These are phyloP conservation scores for Physcomitrellopsis africana DNA, from an alignment of 225 moss, liverwort and hornwort genomes.

Conservation along the genomic window DNA sequence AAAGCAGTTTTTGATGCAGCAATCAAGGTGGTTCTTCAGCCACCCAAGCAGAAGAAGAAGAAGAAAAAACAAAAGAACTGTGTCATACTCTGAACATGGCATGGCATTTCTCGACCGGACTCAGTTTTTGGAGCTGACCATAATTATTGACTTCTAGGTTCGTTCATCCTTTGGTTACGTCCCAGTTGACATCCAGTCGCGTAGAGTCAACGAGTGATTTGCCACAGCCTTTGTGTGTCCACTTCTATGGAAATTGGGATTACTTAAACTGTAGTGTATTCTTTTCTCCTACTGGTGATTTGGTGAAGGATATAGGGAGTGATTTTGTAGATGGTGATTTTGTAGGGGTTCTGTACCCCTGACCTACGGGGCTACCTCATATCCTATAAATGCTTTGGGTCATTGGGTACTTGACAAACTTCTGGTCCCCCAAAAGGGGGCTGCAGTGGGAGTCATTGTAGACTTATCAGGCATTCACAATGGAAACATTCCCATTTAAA, in stretches of 20 bases:
- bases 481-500: conserved; percentile 59
- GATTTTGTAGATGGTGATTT: conserved; percentile 57
- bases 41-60: conserved; percentile 99
- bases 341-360: conserved; percentile 32
- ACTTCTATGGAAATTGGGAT: conserved; percentile 51
- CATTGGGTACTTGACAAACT: conserved; percentile 46
- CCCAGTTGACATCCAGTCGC: conserved; percentile 49
- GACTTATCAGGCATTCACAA: conserved; percentile 61
- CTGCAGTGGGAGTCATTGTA: conserved; percentile 62
- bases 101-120: conserved; percentile 35
- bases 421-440: conserved; percentile 62
- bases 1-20: conserved; percentile 99
- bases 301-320: conserved; percentile 62
- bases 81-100: conserved; percentile 77
- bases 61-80: conserved; percentile 99
- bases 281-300: conserved; percentile 60
- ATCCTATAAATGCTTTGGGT: conserved; percentile 43
- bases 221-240: conserved; percentile 43
- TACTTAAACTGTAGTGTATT: conserved; percentile 71
- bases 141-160: conserved; percentile 44
- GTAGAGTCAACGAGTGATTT: conserved; percentile 52
- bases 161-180: conserved; percentile 48
- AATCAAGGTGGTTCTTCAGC: conserved; percentile 99
- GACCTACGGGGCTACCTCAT: conserved; percentile 45
- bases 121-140: conserved; percentile 63